phyloP scores from a whole-genome alignment of 2,329 filamentous ascomycete genomes.

The Amesomyces nigricolor region DNA sequence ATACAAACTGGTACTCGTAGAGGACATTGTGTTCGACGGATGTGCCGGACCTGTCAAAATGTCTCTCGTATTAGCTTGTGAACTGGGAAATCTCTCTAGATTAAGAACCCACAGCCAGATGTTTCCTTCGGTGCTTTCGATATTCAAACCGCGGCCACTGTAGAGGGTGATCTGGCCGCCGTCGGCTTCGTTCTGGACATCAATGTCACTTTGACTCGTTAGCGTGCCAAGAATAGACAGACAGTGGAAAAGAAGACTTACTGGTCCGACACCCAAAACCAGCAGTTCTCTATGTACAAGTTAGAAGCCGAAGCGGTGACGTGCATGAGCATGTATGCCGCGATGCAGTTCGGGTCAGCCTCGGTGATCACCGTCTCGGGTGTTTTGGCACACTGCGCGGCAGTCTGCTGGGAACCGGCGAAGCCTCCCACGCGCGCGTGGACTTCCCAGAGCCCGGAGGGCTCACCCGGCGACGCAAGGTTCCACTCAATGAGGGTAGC shows the following conservation, averaged over 20 bases:
- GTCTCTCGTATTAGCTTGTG: too few species aligned
- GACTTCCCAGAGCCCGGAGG: conserved; percentile 62
- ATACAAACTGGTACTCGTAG: conserved; percentile 58
- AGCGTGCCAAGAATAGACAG: too few species aligned
- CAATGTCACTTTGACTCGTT: conserved; percentile 1
- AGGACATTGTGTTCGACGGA: conserved; percentile 55
- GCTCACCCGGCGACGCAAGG: conserved; percentile 41
- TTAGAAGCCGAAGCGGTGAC: conserved; percentile 31
- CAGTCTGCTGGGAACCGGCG: conserved; percentile 61
- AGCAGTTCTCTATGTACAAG: conserved; percentile 37
- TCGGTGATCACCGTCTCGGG: conserved; percentile 26
- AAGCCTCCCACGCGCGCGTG: conserved; percentile 69
- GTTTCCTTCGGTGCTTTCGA: conserved; percentile 36
- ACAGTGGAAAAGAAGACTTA: too few species aligned
- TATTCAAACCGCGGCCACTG: conserved; percentile 31
- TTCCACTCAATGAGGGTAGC: conserved; percentile 69
- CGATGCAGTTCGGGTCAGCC: conserved; percentile 33
- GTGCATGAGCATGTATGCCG: conserved; percentile 37
- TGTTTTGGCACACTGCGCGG: conserved; percentile 57
- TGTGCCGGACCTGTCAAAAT: conserved; percentile 29
- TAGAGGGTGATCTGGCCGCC: conserved; percentile 31
- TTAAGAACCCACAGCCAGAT: conserved; percentile 50
- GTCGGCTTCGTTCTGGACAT: conserved; percentile 26
- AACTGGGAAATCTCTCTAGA: too few species aligned
- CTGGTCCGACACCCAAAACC: conserved; percentile 36